These are phyloP conservation scores for Trichoderma brevicompactum DNA, from an alignment of 2,329 filamentous ascomycete genomes.

Conservation along the genomic window DNA sequence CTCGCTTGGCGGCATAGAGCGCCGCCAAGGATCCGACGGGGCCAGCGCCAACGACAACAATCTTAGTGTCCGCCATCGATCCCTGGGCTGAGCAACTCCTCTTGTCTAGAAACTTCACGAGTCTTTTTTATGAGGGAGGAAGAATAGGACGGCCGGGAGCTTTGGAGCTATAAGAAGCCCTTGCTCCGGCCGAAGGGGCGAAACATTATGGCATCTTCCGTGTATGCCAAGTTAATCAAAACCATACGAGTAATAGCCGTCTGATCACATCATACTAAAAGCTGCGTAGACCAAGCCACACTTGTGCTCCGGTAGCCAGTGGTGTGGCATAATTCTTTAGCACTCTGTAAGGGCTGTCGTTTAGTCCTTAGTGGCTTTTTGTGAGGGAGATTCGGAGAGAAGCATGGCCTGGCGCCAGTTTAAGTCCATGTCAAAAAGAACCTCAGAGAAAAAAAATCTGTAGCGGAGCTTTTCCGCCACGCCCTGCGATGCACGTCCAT, in stretches of 20 bases:
- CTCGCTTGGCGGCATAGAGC: slow-evolving; percentile 86
- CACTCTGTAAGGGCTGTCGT: neutral
- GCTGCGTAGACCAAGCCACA: slow-evolving; percentile 4
- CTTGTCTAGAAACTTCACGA: neutral
- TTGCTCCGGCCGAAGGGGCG: slow-evolving; percentile 20
- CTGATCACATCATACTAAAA: slow-evolving; percentile 24
- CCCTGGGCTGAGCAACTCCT: slow-evolving; percentile 36
- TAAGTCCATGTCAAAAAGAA: neutral
- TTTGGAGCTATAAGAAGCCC: slow-evolving; percentile 18
- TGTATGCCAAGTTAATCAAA: slow-evolving; percentile 2
- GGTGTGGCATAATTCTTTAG: neutral
- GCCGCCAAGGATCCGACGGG: slow-evolving; percentile 92
- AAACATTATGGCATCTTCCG: slow-evolving; percentile 5
- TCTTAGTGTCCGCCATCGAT: slow-evolving; percentile 61
- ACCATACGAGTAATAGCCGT: slow-evolving; percentile 3
- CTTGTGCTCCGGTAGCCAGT: neutral
- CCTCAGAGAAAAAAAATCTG: neutral
- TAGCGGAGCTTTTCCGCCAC: no score
- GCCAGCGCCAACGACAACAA: slow-evolving; percentile 86
- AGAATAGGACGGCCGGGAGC: slow-evolving; percentile 7
- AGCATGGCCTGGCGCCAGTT: neutral
- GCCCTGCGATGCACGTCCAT: no score
- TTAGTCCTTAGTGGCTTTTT: slow-evolving; percentile 19
- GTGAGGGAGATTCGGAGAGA: neutral
- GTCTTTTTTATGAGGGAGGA: neutral